phyloP scores from a whole-genome alignment of 768 basidiomycete species.

The Pleurotus sapidus region DNA sequence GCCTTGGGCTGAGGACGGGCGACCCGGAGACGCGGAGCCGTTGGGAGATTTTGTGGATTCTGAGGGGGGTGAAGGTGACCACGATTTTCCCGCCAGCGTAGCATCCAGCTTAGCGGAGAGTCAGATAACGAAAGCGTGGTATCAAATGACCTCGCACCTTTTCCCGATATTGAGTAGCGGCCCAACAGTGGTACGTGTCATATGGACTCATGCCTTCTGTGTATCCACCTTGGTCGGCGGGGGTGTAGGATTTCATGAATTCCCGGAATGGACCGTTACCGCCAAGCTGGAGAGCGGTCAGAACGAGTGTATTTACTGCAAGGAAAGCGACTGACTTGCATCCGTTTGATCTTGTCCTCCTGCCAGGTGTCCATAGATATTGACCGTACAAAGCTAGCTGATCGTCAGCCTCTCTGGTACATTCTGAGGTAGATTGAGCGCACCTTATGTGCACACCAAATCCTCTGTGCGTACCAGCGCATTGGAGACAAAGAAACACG shows the following conservation, averaged over 20 bases:
- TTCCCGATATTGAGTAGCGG: conserved; percentile 91
- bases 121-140: conserved; percentile 5
- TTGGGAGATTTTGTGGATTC: conserved; percentile 34
- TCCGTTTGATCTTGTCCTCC: conserved; percentile 80
- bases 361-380: conserved; percentile 98
- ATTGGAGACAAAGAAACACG: conserved; percentile 89
- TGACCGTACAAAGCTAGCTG: conserved; percentile 79
- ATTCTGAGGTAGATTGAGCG: conserved; percentile 11
- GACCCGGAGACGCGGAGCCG: conserved; percentile 46
- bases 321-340: conserved; percentile 62
- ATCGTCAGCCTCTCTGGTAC: conserved; percentile 5
- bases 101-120: conserved; percentile 66
- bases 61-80: conserved; percentile 77
- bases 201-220: conserved; percentile 56
- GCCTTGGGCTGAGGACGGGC: conserved; percentile 74
- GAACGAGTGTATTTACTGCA: conserved; percentile 5
- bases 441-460: conserved; percentile 93
- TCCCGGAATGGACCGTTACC: conserved; percentile 83
- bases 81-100: conserved; percentile 67
- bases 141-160: conserved; percentile 54
- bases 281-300: conserved; percentile 54
- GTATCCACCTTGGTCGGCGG: conserved; percentile 68
- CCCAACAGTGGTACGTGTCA: conserved; percentile 91
- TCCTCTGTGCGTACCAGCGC: conserved; percentile 79
- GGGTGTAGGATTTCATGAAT: conserved; percentile 72